Base-by-base conservation (phyloP, 768 basidiomycete species). In the Lactarius evosmus region DNA sequence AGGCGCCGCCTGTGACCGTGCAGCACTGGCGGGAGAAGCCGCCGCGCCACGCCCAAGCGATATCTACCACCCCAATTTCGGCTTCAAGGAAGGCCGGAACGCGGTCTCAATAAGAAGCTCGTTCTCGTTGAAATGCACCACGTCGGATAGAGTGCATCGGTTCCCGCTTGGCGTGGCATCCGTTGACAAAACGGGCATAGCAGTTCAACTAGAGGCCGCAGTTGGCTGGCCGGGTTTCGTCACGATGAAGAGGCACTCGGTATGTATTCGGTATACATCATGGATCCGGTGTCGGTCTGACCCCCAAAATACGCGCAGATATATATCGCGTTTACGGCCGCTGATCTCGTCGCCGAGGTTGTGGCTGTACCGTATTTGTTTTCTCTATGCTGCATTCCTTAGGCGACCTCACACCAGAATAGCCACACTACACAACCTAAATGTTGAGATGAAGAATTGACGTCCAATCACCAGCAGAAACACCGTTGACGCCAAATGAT, bases 61-160 rank as follows among this genome's bases (percentile, higher is more conserved):
- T 27, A 66, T 70, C 14, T 70, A 70, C 56, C 34, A 52, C 11
- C 71, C 46, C 22, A 46, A 66, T 33, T 58, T 60, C 27, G 71
- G 70, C 3, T 72, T 72, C 53, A 65, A 70, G 65, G 67, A 69
- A 32, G 9, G 64, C 44, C 5, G 8, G 9, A 25, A 27, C 50
- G 36, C 53, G 8, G 8, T 36, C 12, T n/a, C 12, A 7, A 22
- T 17, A 22, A 22, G 32, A 30, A 41, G 19, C 58, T 12, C 25
- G 9, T 22, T 32, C 52, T 49, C 36, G 16, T 16, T n/a, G 7
- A 19, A 29, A 46, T 22, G 4, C 12, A 12, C 27, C 19, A 25
- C 65, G 66, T 19, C 65, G 11, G 57, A 62, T 38, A 52, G 61
- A 34, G 64, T 52, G 49, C 63, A 59, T 56, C 57, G 54, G 3